A percentile compares a stretch with the other conserved stretches of the same genome.
Evolutionary conservation across 2,329 filamentous ascomycete species (phyloP).

Genomic region (Eutypa lata): DNA sequence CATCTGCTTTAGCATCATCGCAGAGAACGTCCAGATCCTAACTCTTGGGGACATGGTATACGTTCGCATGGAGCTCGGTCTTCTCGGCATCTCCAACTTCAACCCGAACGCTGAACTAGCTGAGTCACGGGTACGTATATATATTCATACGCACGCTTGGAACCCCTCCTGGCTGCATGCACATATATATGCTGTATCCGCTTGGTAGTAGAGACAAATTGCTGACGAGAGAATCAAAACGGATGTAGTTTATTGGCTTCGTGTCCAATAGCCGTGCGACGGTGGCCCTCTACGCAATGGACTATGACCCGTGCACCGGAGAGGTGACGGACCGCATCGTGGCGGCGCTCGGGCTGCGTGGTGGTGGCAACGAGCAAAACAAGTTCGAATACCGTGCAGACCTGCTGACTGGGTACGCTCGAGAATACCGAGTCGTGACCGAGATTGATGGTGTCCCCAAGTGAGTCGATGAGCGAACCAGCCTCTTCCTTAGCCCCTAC

Average conservation of each 20-base stretch:
- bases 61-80: constrained; percentile 31
- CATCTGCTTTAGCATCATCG: constrained; percentile 33
- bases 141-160: not conserved
- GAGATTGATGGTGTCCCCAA: constrained; percentile 29
- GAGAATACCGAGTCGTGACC: constrained; percentile 32
- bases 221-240: no score
- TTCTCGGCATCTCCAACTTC: constrained; percentile 33
- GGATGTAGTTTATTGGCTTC: constrained; percentile 28
- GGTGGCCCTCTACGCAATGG: constrained; percentile 32
- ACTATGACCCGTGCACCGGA: constrained; percentile 35
- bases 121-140: constrained; percentile 31
- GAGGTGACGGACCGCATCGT: constrained; percentile 31
- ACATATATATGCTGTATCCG: no score
- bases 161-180: no score
- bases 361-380: constrained; percentile 31
- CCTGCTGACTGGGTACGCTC: constrained; percentile 28
- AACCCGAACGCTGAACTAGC: constrained; percentile 32
- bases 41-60: constrained; percentile 31
- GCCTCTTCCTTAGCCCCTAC: no score
- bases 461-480: no score
- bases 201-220: no score
- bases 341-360: constrained; percentile 27
- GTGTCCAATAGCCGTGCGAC: constrained; percentile 30
- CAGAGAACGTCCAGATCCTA: constrained; percentile 34
- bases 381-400: constrained; percentile 35